Base-by-base conservation (phyloP, 2,329 filamentous ascomycete species). In the Pyrenochaeta sp. region DNA sequence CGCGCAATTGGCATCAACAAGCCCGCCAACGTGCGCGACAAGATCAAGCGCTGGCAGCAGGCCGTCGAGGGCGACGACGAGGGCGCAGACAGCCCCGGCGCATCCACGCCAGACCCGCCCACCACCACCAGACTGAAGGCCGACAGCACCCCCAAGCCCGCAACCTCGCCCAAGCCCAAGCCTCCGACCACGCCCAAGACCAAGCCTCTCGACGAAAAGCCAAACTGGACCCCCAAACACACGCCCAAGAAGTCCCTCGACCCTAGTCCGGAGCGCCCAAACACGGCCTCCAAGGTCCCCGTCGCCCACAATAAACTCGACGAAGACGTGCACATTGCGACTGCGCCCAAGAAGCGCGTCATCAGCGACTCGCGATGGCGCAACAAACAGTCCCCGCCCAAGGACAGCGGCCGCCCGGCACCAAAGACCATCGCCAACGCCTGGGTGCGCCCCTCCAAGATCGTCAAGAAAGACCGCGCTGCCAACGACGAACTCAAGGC, bases 331-430 rank as follows among this genome's bases (percentile, higher is more conserved):
- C 76, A 65, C 65, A 75, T 72, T 58, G 78, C 72, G 65, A 84
- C 78, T 35, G 83, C 89, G 31, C 93, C 93, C 11, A 91, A 90
- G 74, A 96, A 96, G 78, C 84, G 92, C 52, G 90, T 97, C 40
- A 84, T 96, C 49, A 96, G 92, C 68, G 93, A 97, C 73, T 88
- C 89, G 41, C 89, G 96, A 73, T 97, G 93, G 89, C 69, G 70
- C 44, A 84, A 84, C 72, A 86, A 84, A 63, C 61, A 63, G 42
- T 65, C 67, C 4, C 65, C 67, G 20, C 63, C 65, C 4, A 71
- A 72, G 27, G 65, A 68, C 20, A 41, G 51, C 8, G 45, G 51
- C 27, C 62, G 60, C n/a, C 56, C 63, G 1, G 55, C 64, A 22
- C 66, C 67, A 17, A 70, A 71, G 52, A 60, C 56, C 19, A 61